These are phyloP conservation scores for Zostera marina DNA, from an alignment of 116 monocot species.

Conservation along the genomic window DNA sequence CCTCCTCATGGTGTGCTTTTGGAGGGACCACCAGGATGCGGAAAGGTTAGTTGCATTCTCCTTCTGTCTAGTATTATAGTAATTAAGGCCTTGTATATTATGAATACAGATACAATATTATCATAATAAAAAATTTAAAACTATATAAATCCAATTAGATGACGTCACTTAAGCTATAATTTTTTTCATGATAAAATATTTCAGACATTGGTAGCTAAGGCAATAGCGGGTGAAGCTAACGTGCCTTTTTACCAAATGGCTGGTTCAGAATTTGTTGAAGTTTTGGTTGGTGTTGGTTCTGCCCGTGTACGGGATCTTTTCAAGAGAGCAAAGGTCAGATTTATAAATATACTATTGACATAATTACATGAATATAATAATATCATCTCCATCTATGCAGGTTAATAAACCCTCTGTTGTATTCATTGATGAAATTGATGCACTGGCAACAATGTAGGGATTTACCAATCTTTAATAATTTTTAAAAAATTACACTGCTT, in stretches of 20 bases:
- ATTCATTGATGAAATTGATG: constrained; percentile 89
- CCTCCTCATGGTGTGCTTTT: constrained; percentile 86
- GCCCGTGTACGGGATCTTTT: constrained; percentile 76
- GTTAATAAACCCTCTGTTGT: constrained; percentile 85
- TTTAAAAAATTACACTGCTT: background rate
- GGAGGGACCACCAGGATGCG: constrained; percentile 89
- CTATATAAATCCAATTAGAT: background rate
- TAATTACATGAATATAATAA: no score
- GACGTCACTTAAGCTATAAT: background rate
- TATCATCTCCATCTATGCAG: constrained; percentile 20
- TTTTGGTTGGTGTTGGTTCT: constrained; percentile 86
- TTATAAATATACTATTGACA: background rate
- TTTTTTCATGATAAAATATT: background rate
- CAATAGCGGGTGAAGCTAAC: constrained; percentile 84
- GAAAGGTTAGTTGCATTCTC: constrained; percentile 34
- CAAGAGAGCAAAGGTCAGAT: constrained; percentile 62
- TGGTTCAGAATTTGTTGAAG: constrained; percentile 87
- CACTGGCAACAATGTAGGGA: constrained; percentile 63
- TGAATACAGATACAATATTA: background rate
- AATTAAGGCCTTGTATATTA: background rate
- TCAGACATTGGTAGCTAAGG: constrained; percentile 75
- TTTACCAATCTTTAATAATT: background rate
- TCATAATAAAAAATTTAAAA: background rate
- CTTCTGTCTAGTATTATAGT: background rate
- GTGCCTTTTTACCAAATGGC: constrained; percentile 96